Base-by-base conservation (phyloP, 192 early-diverging fungal genomes). In the Coemansia guatemalensis region DNA sequence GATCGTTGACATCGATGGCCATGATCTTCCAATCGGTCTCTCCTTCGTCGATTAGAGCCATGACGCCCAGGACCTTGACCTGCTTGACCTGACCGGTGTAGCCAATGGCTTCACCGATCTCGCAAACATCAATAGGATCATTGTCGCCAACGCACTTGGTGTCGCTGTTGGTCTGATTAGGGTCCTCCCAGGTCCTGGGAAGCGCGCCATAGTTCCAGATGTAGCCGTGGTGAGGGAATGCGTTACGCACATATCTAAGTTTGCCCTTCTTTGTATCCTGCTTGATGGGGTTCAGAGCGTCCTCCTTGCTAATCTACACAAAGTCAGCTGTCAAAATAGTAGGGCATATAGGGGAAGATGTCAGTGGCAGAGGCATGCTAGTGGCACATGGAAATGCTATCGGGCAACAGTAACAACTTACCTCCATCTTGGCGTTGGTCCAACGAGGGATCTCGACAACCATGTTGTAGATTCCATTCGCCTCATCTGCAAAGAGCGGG, bases 191-290 rank as follows among this genome's bases (percentile, higher is more conserved):
- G 57, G 97, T 99, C 88, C 96, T 95, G 30, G 97, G 97, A 72
- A 99, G 86, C 64, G 95, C 95, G 74, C 97, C 97, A 71, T 99
- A 97, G 95, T 99, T 99, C 97, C 97, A 99, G 83, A 99, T 97
- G 83, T 99, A 99, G 63, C 97, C 97, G 83, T 99, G 93, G 89
- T 97, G 95, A 8, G 97, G 97, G 91, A 97, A 99, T 81, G 91
- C 91, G 89, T 99, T 97, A 78, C 94, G 89, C 63, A 99, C 95
- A 76, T 87, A 97, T 62, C 97, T 89, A 64, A 97, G 91, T 86
- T 99, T 99, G 69, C 95, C 95, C 86, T 99, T 99, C 89, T 97
- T 97, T 69, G 89, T 85, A 73, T 99, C 97, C 83, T 99, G 97
- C 85, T 94, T 91, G 83, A 99, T 97, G 55, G 97, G 97, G 90